These are phyloP conservation scores for Macrophomina tecta DNA, from an alignment of 2,329 filamentous ascomycete genomes.

Conservation along the genomic window DNA sequence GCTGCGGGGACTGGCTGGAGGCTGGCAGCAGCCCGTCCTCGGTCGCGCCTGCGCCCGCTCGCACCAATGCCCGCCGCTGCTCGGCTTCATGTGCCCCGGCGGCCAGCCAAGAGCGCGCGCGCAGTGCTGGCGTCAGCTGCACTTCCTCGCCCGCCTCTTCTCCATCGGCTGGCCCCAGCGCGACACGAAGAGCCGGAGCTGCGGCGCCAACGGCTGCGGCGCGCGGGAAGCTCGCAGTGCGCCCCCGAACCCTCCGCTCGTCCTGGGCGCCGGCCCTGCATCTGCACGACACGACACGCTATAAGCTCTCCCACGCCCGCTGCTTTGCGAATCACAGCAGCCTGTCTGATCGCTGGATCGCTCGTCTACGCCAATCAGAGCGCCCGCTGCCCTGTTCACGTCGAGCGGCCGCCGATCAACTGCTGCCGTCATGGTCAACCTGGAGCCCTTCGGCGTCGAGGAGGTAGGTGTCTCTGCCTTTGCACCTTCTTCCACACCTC, in stretches of 20 bases:
- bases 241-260: slow-evolving; percentile 3
- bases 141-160: slow-evolving; percentile 3
- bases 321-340: not conserved
- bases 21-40: not conserved
- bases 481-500: not conserved
- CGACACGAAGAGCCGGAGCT: slow-evolving; percentile 1
- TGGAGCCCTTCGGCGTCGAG: slow-evolving; percentile 24
- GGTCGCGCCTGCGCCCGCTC: not conserved
- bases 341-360: slow-evolving; percentile 15
- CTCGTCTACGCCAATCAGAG: slow-evolving; percentile 17
- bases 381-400: slow-evolving; percentile 20
- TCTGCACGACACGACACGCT: slow-evolving; percentile 22
- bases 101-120: slow-evolving; percentile 4
- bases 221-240: not conserved
- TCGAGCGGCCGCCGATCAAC: slow-evolving; percentile 9
- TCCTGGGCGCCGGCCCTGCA: slow-evolving; percentile 8
- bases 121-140: not conserved
- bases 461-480: slow-evolving; percentile 12
- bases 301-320: slow-evolving; percentile 13
- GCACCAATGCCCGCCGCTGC: not conserved
- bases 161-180: slow-evolving; percentile 9
- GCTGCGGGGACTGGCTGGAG: slow-evolving; percentile 17
- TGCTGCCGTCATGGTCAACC: slow-evolving; percentile 30
- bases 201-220: slow-evolving; percentile 20
- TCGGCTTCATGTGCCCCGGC: not conserved